A percentile compares a stretch with the other conserved stretches of the same genome.
Conservation (phyloP, 106 monocot species). For the Dactylorhiza incarnata region DNA sequence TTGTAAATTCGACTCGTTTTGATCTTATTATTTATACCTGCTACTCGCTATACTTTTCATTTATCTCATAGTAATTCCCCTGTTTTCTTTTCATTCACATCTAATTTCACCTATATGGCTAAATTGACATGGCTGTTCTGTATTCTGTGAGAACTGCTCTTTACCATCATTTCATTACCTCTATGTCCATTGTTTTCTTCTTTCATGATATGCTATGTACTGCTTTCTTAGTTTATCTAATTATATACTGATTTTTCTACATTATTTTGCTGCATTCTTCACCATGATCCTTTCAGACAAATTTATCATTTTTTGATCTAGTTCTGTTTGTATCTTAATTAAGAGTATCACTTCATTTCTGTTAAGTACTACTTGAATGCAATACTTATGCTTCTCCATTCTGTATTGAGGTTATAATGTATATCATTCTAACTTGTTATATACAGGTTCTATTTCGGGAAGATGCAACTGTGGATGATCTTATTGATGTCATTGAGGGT, state of each 20-base stretch:
- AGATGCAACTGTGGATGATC: constrained; percentile 98
- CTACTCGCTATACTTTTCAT: background rate
- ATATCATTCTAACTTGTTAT: background rate
- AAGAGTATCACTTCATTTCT: background rate
- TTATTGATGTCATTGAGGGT: constrained; percentile 98
- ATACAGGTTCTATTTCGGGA: constrained; percentile 87
- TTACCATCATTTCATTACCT: background rate
- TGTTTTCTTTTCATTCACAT: background rate
- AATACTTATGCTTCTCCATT: background rate
- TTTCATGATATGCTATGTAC: background rate
- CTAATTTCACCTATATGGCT: background rate
- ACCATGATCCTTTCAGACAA: background rate
- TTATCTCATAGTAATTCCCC: background rate
- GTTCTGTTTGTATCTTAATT: background rate
- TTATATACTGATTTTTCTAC: background rate
- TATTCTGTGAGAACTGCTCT: background rate
- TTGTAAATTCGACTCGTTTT: background rate
- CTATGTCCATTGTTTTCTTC: background rate
- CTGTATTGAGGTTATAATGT: background rate
- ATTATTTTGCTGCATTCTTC: background rate
- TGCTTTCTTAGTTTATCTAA: background rate
- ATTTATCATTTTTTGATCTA: background rate
- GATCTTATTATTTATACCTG: background rate
- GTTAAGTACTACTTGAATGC: background rate
- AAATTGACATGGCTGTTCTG: no score